These are phyloP conservation scores for Trichoderma gracile DNA, from an alignment of 2,329 filamentous ascomycete genomes.

Conservation along the genomic window DNA sequence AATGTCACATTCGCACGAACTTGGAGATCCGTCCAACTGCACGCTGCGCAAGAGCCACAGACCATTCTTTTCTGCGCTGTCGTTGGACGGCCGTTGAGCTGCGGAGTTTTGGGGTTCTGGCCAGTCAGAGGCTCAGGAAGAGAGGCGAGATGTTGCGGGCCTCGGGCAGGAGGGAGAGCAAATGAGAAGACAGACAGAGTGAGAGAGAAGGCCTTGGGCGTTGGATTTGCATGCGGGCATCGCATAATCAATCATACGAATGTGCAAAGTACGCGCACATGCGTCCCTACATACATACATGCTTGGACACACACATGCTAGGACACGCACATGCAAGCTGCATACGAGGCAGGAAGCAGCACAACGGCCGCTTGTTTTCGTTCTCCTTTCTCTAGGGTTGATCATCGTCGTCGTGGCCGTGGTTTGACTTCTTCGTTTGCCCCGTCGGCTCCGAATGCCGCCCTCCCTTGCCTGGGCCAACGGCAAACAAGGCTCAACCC, in stretches of 20 bases:
- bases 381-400: too few species aligned
- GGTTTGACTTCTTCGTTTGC: background rate
- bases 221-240: background rate
- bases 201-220: background rate
- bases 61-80: constrained; percentile 13
- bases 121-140: background rate
- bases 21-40: constrained; percentile 8
- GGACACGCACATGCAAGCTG: too few species aligned
- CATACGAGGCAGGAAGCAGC: too few species aligned
- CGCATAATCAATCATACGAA: too few species aligned
- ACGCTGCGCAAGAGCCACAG: background rate
- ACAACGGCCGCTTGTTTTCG: too few species aligned
- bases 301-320: too few species aligned
- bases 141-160: background rate
- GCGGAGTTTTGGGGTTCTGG: background rate
- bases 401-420: background rate
- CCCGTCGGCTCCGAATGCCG: background rate
- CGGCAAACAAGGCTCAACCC: too few species aligned
- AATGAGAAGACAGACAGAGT: background rate
- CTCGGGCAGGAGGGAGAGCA: background rate
- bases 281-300: too few species aligned
- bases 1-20: background rate
- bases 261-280: too few species aligned
- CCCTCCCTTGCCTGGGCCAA: too few species aligned
- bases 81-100: background rate